phyloP scores from a whole-genome alignment of 176 grass and related monocot genomes.

The Paspalum vaginatum region DNA sequence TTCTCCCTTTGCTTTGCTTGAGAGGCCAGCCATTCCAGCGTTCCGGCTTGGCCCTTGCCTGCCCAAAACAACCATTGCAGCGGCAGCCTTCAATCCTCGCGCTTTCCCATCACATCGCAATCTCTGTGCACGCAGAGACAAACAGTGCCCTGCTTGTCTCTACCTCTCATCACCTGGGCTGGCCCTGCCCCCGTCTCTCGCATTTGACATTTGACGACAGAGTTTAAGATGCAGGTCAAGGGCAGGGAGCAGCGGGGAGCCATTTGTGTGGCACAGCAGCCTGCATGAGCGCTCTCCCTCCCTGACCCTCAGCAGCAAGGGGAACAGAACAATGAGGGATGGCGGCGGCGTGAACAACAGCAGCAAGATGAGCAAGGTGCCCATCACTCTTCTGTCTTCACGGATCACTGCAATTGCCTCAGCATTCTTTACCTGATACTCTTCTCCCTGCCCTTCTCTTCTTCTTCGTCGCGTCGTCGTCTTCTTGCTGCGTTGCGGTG shows the following conservation, averaged over 20 bases:
- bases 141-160: constrained; percentile 53
- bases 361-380: constrained; percentile 90
- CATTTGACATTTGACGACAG: too few relatives aligned
- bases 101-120: constrained; percentile 70
- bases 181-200: neutral
- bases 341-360: constrained; percentile 43
- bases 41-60: neutral
- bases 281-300: neutral
- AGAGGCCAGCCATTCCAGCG: constrained; percentile 34
- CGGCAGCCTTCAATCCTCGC: neutral
- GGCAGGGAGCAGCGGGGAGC: neutral
- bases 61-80: constrained; percentile 11
- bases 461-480: too few relatives aligned
- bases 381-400: neutral
- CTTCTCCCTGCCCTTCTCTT: neutral
- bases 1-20: constrained; percentile 50
- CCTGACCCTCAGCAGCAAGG: constrained; percentile 34
- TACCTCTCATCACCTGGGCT: constrained; percentile 43
- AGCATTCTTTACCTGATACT: neutral
- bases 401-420: neutral
- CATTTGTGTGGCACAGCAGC: neutral
- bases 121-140: constrained; percentile 60
- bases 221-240: constrained; percentile 1
- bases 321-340: constrained; percentile 97
- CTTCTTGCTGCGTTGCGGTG: neutral